A percentile compares a stretch with the other conserved stretches of the same genome.
phyloP scores from a whole-genome alignment of 768 basidiomycete species.

The Roridomyces roridus region DNA sequence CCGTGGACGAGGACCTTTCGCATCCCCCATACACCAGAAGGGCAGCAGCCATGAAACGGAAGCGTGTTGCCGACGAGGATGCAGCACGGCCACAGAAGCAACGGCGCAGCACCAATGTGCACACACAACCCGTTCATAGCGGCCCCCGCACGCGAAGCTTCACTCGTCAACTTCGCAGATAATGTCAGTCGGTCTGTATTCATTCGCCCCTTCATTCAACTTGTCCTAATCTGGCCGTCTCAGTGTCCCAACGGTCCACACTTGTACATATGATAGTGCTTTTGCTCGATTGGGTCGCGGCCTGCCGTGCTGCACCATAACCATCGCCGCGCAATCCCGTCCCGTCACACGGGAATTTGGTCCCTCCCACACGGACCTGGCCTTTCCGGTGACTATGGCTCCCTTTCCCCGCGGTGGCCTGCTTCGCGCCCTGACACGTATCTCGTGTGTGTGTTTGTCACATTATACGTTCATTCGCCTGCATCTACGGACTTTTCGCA shows the following conservation, averaged over 20 bases:
- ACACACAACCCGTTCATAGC: too few species aligned
- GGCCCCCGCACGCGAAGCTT: slow-evolving; percentile 19
- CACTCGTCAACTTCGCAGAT: slow-evolving; percentile 18
- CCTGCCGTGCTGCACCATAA: too few species aligned
- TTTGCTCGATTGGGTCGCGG: too few species aligned
- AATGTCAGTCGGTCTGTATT: too few species aligned
- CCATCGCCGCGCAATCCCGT: too few species aligned
- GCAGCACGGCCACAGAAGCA: slow-evolving; percentile 22
- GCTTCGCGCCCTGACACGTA: too few species aligned
- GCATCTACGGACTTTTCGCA: background rate
- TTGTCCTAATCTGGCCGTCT: slow-evolving; percentile 16
- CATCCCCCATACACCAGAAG: slow-evolving; percentile 64
- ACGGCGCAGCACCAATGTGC: slow-evolving; percentile 1
- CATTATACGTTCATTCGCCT: too few species aligned
- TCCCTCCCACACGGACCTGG: too few species aligned
- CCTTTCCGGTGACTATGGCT: too few species aligned
- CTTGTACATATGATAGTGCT: background rate
- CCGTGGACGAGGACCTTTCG: slow-evolving; percentile 73
- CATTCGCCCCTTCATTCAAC: background rate
- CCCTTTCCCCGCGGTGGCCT: too few species aligned
- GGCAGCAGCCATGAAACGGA: slow-evolving; percentile 49
- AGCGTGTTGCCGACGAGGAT: slow-evolving; percentile 40
- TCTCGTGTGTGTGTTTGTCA: too few species aligned
- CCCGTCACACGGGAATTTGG: too few species aligned
- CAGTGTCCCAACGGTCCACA: background rate